These are phyloP conservation scores for Monilinia vaccinii-corymbosi DNA, from an alignment of 2,329 filamentous ascomycete species.

Conservation along the genomic window DNA sequence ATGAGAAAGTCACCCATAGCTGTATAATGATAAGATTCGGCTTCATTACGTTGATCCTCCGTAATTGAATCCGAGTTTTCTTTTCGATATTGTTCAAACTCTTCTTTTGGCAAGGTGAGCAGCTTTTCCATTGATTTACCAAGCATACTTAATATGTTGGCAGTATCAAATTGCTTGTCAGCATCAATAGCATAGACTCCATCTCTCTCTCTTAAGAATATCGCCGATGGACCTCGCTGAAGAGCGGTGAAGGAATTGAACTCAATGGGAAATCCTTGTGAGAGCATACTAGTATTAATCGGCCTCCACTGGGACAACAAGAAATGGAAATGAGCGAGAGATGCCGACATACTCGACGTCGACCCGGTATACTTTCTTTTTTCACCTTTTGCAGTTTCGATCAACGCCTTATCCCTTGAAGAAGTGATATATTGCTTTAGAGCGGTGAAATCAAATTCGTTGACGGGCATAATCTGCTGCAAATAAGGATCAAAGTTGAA, in stretches of 20 bases:
- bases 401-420: constrained; percentile 67
- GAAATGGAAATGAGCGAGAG: constrained; percentile 85
- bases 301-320: constrained; percentile 76
- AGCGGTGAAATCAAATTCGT: constrained; percentile 85
- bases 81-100: constrained; percentile 78
- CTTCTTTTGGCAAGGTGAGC: constrained; percentile 69
- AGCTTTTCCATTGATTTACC: constrained; percentile 97
- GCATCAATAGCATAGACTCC: constrained; percentile 91
- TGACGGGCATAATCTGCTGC: constrained; percentile 82
- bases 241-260: constrained; percentile 62
- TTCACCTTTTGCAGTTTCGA: constrained; percentile 55
- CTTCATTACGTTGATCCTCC: constrained; percentile 60
- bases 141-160: constrained; percentile 82
- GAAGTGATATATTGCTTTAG: constrained; percentile 85
- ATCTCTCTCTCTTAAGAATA: constrained; percentile 74
- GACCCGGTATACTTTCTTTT: constrained; percentile 82
- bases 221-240: constrained; percentile 62
- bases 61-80: constrained; percentile 58
- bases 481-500: constrained; percentile 98
- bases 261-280: constrained; percentile 54
- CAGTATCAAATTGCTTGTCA: constrained; percentile 81
- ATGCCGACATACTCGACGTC: constrained; percentile 90
- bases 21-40: constrained; percentile 82
- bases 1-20: constrained; percentile 82
- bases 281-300: constrained; percentile 58